These are phyloP conservation scores for Yamadazyma atlantica DNA, from an alignment of 1,139 yeast genomes.

Conservation along the genomic window DNA sequence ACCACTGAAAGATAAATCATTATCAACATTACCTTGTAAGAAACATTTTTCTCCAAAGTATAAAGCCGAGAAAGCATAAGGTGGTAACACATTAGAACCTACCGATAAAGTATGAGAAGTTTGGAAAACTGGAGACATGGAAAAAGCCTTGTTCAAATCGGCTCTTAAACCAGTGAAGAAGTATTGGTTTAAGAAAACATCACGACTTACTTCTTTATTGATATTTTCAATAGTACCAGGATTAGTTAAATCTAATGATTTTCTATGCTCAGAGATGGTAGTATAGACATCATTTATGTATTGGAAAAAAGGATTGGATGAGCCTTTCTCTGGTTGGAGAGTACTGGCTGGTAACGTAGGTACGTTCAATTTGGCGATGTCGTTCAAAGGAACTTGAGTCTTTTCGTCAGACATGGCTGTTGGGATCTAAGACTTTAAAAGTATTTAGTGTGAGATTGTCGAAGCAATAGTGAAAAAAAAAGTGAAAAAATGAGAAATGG, in stretches of 20 bases:
- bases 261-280: constrained; percentile 75
- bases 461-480: constrained; percentile 1
- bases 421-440: not conserved
- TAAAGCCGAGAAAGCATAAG: constrained; percentile 88
- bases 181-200: constrained; percentile 86
- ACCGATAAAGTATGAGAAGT: constrained; percentile 90
- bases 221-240: constrained; percentile 96
- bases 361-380: constrained; percentile 50
- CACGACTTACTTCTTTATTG: constrained; percentile 90
- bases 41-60: constrained; percentile 85
- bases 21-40: constrained; percentile 89
- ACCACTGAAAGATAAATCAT: constrained; percentile 82
- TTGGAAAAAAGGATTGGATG: constrained; percentile 76
- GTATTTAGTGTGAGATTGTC: constrained; percentile 1
- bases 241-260: constrained; percentile 75
- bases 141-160: constrained; percentile 89
- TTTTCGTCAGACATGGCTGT: constrained; percentile 20
- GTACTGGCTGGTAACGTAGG: constrained; percentile 62
- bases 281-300: constrained; percentile 76
- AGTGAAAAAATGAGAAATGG: not conserved
- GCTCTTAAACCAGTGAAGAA: constrained; percentile 97
- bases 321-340: constrained; percentile 45
- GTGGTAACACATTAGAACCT: constrained; percentile 85
- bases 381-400: constrained; percentile 45
- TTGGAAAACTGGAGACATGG: constrained; percentile 94